Evolutionary conservation across 495 filamentous ascomycete genomes (phyloP), one percentile per base, ranked within the genome.

Genomic region (Aspergillus bertholletiae): DNA sequence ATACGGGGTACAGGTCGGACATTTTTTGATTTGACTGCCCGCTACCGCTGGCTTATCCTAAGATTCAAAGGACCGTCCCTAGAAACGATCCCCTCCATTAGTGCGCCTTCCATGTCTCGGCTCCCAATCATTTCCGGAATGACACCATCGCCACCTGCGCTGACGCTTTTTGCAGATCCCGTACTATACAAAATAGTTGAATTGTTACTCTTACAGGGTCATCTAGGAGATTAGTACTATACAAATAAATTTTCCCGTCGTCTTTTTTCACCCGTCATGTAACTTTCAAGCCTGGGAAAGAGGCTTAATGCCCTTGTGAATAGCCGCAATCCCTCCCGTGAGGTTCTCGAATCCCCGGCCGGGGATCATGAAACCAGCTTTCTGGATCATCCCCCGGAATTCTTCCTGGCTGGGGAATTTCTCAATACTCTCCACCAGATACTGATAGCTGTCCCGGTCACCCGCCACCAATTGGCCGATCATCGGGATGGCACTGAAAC

Each of bases 371-470:
- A 98, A 97, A 13, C 94, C 95, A 35, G 90, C 93, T 54, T 87
- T 84, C 65, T 83, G 73, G 64, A 98, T 94, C 91, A 97, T 94
- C 41, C 81, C 82, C 59, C 84, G 75, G 69, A 92, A 97, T 63
- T 90, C 84, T 46, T 81, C 74, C 77, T 98, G 94, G 46, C 75
- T 82, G 3, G 95, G 95, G 66, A 97, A 98, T 37, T 80, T 75
- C 76, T 96, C 92, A 74, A 98, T 97, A 72, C 90, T 96, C 82
- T 98, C 94, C 23, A 97, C 95, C 32, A 98, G 73, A 75, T 98
- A 98, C 81, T 97, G 95, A 70, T 98, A 98, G 65, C 90, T 96
- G 60, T 91, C 92, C 47, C 94, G 79, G 67, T 98, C 94, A 2
- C 88, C 93, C 3, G 94, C 95, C 27, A 98, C 92, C 58, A 98